phyloP scores from a whole-genome alignment of 2,329 filamentous ascomycete genomes.

The Nemania sp. region DNA sequence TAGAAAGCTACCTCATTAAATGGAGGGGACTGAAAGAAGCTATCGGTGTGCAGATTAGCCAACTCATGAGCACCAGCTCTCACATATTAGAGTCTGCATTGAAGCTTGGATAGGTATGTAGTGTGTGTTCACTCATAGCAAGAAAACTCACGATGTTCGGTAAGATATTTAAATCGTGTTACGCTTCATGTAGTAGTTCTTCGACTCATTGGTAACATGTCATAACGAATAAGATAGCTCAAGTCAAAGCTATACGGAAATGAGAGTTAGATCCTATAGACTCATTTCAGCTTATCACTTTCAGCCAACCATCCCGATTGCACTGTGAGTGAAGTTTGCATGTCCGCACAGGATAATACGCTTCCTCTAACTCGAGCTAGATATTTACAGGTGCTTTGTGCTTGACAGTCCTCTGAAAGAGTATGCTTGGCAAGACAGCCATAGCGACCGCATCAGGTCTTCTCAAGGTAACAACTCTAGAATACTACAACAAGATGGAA shows the following conservation, averaged over 20 bases:
- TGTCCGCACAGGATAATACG: background rate
- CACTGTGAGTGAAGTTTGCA: slow-evolving; percentile 3
- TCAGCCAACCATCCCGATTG: slow-evolving; percentile 1
- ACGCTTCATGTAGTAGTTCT: background rate
- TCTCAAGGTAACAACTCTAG: slow-evolving; percentile 3
- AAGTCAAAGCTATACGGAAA: slow-evolving; percentile 1
- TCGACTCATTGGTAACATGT: background rate
- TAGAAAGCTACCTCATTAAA: no score
- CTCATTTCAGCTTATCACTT: background rate
- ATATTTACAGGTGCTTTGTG: slow-evolving; percentile 5
- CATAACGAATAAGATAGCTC: slow-evolving; percentile 1
- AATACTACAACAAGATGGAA: slow-evolving; percentile 2
- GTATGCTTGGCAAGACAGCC: slow-evolving; percentile 1
- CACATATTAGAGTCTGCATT: no score
- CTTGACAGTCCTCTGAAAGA: background rate
- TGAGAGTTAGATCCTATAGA: background rate
- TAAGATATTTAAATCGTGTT: background rate
- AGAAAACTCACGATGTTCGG: background rate
- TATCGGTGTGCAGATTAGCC: no score
- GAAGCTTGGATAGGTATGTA: background rate
- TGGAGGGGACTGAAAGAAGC: no score
- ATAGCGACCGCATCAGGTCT: background rate
- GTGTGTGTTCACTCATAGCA: background rate
- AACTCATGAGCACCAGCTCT: no score
- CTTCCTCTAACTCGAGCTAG: background rate